A percentile compares a stretch with the other conserved stretches of the same genome.
These are phyloP conservation scores for Tuber brumale DNA, from an alignment of 495 filamentous ascomycete genomes.

Conservation along the genomic window DNA sequence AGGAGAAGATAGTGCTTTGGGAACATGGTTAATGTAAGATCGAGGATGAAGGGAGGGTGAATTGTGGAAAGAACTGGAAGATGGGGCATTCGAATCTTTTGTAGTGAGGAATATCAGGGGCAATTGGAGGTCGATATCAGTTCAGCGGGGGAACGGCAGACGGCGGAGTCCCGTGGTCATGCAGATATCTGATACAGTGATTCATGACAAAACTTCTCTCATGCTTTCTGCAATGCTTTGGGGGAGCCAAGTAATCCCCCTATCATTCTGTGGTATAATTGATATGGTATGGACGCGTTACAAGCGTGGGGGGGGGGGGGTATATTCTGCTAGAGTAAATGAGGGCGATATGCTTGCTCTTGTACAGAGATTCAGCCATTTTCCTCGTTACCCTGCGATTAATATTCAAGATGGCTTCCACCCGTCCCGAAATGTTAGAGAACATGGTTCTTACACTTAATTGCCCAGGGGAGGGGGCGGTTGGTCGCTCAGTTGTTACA, in stretches of 20 bases:
- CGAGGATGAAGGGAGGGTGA: not conserved
- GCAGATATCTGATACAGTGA: not conserved
- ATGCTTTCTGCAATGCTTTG: not conserved
- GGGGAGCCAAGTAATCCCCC: not conserved
- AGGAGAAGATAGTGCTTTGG: slow-evolving; percentile 21
- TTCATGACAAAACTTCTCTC: not conserved
- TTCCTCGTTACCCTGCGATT: not conserved
- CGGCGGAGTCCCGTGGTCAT: not conserved
- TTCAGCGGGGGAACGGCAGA: not conserved
- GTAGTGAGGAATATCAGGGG: not conserved
- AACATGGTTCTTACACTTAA: not conserved
- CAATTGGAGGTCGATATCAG: not conserved
- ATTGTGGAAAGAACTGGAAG: not conserved
- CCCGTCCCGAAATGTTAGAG: not conserved
- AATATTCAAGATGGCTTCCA: not conserved
- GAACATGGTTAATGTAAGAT: slow-evolving; percentile 6
- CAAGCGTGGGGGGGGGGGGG: not conserved
- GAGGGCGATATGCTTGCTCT: not conserved
- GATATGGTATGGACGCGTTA: not conserved
- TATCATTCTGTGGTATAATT: not conserved
- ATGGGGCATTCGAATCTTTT: not conserved
- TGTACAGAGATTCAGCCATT: not conserved
- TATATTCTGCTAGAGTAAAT: not conserved
- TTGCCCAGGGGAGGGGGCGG: not conserved
- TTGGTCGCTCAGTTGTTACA: not conserved